phyloP scores from a whole-genome alignment of 108 stramenopile genomes.

The Cafeteria roenbergensis region DNA sequence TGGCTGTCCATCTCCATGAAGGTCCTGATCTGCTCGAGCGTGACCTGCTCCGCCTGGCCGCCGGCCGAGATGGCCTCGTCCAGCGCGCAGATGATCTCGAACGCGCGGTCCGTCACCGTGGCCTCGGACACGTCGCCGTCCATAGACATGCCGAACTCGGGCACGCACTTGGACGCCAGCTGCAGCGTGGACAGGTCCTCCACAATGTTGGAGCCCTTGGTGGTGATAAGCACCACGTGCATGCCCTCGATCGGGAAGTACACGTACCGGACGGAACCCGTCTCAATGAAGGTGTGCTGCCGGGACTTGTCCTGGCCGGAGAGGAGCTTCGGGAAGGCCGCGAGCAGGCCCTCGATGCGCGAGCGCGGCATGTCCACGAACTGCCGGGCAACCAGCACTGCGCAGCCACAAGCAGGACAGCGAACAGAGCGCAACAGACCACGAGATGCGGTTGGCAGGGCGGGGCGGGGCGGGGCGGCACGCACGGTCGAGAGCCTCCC shows the following conservation, averaged over 20 bases:
- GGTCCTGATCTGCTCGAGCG: conserved; percentile 66
- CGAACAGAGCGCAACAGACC: too few species aligned
- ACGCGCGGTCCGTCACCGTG: conserved; percentile 66
- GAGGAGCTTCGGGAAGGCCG: conserved; percentile 97
- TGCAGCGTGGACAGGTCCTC: conserved; percentile 92
- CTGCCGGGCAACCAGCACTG: conserved; percentile 78
- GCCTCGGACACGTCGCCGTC: conserved; percentile 78
- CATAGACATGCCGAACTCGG: conserved; percentile 50
- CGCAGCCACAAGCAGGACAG: too few species aligned
- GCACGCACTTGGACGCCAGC: conserved; percentile 89
- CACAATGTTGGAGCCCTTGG: conserved; percentile 84
- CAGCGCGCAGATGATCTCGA: conserved; percentile 96
- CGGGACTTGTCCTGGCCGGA: conserved; percentile 46
- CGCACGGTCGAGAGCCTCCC: too few species aligned
- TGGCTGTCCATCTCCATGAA: conserved; percentile 96
- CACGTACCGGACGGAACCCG: conserved; percentile 93
- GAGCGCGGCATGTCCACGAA: conserved; percentile 98
- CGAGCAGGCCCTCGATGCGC: conserved; percentile 83
- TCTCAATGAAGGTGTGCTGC: conserved; percentile 96
- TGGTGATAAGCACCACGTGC: conserved; percentile 86
- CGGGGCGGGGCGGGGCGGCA: too few species aligned
- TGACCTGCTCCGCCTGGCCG: conserved; percentile 85
- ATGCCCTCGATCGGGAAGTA: conserved; percentile 94
- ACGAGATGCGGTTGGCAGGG: too few species aligned
- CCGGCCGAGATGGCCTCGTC: conserved; percentile 94